Evolutionary conservation across 129 eudicot genomes (phyloP).

Genomic region (Centaurea solstitialis): DNA sequence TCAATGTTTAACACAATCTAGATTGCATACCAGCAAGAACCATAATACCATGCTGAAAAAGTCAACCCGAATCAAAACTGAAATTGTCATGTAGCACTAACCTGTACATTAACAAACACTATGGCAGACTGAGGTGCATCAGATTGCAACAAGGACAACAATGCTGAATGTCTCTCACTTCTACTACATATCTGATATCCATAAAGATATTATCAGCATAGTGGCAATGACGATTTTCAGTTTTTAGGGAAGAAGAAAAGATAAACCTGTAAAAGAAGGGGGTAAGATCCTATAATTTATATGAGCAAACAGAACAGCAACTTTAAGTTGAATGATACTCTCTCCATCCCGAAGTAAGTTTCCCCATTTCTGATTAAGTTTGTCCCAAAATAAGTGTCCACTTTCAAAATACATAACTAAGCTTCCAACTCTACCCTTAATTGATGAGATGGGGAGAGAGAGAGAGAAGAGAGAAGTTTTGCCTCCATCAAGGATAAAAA

Average conservation of each 20-base stretch:
- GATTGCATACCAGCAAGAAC: neutral
- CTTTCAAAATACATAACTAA: neutral
- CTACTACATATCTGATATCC: conserved; percentile 61
- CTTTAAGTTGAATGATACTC: neutral
- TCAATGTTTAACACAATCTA: neutral
- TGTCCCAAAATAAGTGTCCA: neutral
- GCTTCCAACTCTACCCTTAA: neutral
- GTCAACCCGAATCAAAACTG: neutral
- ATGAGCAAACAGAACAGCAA: neutral
- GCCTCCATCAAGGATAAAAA: neutral
- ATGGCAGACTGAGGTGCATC: conserved; percentile 95
- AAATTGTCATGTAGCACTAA: conserved; percentile 37
- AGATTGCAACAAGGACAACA: conserved; percentile 59
- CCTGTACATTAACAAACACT: conserved; percentile 85
- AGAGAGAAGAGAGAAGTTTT: neutral
- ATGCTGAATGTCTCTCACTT: conserved; percentile 55
- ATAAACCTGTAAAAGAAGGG: neutral
- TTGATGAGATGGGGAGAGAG: neutral
- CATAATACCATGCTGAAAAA: neutral
- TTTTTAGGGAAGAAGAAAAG: neutral
- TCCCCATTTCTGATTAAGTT: neutral
- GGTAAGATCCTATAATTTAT: neutral
- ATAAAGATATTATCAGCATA: conserved; percentile 25
- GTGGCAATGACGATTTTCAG: neutral
- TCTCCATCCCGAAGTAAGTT: neutral